Evolutionary conservation across 2,329 filamentous ascomycete species (phyloP).

Genomic region (Periconia macrospinosa): DNA sequence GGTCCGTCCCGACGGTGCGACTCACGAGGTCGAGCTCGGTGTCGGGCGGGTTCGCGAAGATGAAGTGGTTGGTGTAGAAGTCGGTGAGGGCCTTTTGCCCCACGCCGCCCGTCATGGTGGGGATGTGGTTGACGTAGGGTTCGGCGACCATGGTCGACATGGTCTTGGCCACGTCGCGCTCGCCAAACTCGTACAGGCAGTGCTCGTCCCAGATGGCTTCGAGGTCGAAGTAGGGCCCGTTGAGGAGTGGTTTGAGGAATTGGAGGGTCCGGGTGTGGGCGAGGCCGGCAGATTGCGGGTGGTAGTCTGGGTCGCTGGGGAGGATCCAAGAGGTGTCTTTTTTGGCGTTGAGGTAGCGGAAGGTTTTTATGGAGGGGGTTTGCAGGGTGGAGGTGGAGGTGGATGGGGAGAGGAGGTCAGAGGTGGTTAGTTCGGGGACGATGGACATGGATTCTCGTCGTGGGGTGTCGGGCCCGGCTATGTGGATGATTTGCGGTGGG

Average conservation of each 20-base stretch:
- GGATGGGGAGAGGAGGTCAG: neutral
- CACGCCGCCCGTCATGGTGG: slow-evolving; percentile 69
- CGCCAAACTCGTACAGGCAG: slow-evolving; percentile 69
- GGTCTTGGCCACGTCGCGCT: slow-evolving; percentile 69
- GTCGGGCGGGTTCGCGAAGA: slow-evolving; percentile 71
- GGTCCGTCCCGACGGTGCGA: slow-evolving; percentile 70
- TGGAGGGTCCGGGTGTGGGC: slow-evolving; percentile 67
- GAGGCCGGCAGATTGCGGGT: slow-evolving; percentile 58
- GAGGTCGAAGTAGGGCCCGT: slow-evolving; percentile 71
- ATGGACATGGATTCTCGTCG: slow-evolving; percentile 28
- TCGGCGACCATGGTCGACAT: slow-evolving; percentile 83
- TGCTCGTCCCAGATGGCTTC: slow-evolving; percentile 82
- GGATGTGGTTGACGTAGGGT: slow-evolving; percentile 78
- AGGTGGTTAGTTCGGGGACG: slow-evolving; percentile 10
- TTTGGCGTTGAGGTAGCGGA: slow-evolving; percentile 27
- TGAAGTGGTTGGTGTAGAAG: slow-evolving; percentile 75
- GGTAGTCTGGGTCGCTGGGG: slow-evolving; percentile 35
- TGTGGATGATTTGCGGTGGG: slow-evolving; percentile 35
- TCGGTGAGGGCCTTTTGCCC: slow-evolving; percentile 63
- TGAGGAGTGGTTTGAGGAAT: slow-evolving; percentile 65
- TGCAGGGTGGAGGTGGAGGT: neutral
- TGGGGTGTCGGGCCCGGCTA: slow-evolving; percentile 20
- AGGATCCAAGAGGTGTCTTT: slow-evolving; percentile 30
- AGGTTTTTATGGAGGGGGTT: slow-evolving; percentile 18
- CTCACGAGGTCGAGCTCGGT: slow-evolving; percentile 69